Conservation (phyloP, 345 rosid genomes). For the rapeseed (Brassica napus) region DNA sequence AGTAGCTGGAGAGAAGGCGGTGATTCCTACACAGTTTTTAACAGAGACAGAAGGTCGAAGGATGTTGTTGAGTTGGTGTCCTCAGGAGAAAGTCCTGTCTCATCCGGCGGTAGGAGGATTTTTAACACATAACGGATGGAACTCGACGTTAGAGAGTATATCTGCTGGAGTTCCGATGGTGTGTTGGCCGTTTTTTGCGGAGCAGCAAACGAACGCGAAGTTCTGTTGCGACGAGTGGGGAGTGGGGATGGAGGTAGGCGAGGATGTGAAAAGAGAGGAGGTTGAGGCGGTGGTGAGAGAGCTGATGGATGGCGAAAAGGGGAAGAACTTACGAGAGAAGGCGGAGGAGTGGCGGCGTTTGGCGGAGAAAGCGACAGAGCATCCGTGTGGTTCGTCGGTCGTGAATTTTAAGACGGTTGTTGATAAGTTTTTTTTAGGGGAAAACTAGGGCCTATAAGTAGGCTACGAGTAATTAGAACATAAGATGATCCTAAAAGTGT, state of each 20-base stretch:
- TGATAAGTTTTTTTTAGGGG: background rate
- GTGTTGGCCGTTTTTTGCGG: slow-evolving; percentile 67
- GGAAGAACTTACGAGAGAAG: slow-evolving; percentile 49
- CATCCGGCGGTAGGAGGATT: slow-evolving; percentile 58
- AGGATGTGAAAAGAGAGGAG: slow-evolving; percentile 51
- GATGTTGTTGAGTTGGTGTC: slow-evolving; percentile 53
- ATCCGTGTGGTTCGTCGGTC: slow-evolving; percentile 42
- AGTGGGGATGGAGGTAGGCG: slow-evolving; percentile 56
- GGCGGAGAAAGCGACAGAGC: slow-evolving; percentile 32
- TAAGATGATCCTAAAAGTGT: background rate
- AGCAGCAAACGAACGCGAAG: slow-evolving; percentile 60
- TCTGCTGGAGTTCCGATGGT: slow-evolving; percentile 52
- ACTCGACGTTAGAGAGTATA: slow-evolving; percentile 58
- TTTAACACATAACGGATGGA: slow-evolving; percentile 67
- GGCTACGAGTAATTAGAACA: background rate
- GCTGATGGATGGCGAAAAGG: slow-evolving; percentile 54
- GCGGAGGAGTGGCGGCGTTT: slow-evolving; percentile 46
- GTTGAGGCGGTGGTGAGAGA: slow-evolving; percentile 53
- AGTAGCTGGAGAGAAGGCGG: slow-evolving; percentile 44
- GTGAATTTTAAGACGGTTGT: slow-evolving; percentile 31
- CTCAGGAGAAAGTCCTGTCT: slow-evolving; percentile 53
- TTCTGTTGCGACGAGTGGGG: slow-evolving; percentile 53
- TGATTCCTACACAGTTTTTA: slow-evolving; percentile 46
- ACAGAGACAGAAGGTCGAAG: slow-evolving; percentile 45
- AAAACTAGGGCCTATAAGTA: background rate